Evolutionary conservation across 345 rosid genomes (phyloP), one percentile per base, ranked within the genome.

Genomic region (Syzygium jambos): DNA sequence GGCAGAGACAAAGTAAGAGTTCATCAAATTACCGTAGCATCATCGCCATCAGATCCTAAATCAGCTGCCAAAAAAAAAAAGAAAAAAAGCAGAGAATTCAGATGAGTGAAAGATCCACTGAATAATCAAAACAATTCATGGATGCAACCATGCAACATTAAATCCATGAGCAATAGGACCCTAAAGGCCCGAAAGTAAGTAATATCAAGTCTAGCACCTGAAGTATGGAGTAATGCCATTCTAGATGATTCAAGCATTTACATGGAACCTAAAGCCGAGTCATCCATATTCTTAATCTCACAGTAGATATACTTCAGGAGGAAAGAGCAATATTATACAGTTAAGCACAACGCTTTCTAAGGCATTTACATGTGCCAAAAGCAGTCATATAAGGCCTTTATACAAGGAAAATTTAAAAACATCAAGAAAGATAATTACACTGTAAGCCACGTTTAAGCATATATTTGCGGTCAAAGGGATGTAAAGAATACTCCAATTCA

Each of bases 31-130:
- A 98, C 98, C 94, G 17, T 87, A 34, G 85, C 91, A 86, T 84
- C 92, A 87, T 90, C 88, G 53, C 91, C 98, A 84, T 96, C 98
- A 3, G 96, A 95, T 85, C 88, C 93, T 61, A 88, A 87, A 87
- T 94, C 96, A 91, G 98, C 99, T 96, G 97, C 91, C 49, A 73
- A 89, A 84, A 87, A 80, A 30, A 88, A 61, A 82, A 90, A 52
- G 53, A 51, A 30, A 17, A 51, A 6, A 57, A n/a, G n/a, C 3
- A 51, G 11, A 7, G n/a, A 34, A 23, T 63, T 86, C 59, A 86
- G 43, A 52, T 84, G 41, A 19, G 86, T 54, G 88, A 51, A 87
- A 78, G 16, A 61, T 84, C 65, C 41, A 52, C 88, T 90, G 51
- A 92, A 89, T 85, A 84, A 51, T 38, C 15, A 25, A 56, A 56